Conservation (phyloP, 768 basidiomycete species). For the Lactarius psammicola region DNA sequence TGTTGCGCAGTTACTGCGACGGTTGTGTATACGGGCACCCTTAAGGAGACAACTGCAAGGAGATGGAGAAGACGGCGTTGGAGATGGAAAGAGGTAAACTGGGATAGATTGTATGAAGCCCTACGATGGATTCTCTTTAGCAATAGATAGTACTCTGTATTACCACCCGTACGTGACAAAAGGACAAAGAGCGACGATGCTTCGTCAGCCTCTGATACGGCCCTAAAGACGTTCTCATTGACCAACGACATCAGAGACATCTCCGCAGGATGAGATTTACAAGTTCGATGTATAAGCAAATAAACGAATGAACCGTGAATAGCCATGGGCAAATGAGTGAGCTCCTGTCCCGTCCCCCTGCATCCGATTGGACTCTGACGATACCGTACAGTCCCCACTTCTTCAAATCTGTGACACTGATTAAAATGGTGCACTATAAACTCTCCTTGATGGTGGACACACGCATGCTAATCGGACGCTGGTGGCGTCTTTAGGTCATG, state of each 20-base stretch:
- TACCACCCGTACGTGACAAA: conserved; percentile 6
- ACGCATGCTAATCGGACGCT: conserved; percentile 12
- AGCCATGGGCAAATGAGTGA: too few species aligned
- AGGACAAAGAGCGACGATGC: background rate
- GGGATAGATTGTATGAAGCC: conserved; percentile 41
- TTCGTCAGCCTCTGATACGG: conserved; percentile 49
- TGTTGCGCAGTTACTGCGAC: background rate
- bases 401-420: conserved; percentile 95
- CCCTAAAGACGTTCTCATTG: conserved; percentile 71
- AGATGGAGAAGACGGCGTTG: background rate
- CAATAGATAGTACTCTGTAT: conserved; percentile 35
- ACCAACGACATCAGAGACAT: conserved; percentile 68
- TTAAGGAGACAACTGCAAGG: background rate
- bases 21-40: background rate
- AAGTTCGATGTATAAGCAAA: conserved; percentile 67
- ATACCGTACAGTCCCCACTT: too few species aligned
- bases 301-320: conserved; percentile 59
- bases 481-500: conserved; percentile 67
- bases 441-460: background rate
- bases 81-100: conserved; percentile 19
- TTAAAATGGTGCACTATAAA: conserved; percentile 76
- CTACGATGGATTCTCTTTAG: conserved; percentile 50
- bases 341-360: too few species aligned
- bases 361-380: too few species aligned
- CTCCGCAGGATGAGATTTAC: conserved; percentile 79